Evolutionary conservation across 305 asterid species (phyloP).

Genomic region (Coffea humblotiana): DNA sequence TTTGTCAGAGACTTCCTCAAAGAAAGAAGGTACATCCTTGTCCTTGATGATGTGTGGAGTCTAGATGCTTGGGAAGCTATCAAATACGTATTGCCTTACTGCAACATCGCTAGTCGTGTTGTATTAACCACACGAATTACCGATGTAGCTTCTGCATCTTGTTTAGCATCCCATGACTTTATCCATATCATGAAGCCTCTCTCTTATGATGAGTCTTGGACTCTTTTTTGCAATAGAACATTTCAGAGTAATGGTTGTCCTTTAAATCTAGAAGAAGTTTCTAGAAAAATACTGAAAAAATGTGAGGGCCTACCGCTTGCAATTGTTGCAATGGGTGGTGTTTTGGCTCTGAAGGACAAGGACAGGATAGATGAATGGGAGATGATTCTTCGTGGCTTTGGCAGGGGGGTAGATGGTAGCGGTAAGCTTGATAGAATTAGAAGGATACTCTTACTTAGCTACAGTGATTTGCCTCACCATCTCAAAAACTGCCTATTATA

Average conservation of each 20-base stretch:
- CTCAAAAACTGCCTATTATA: too few species aligned
- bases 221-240: not conserved
- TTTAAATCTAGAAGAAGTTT: not conserved
- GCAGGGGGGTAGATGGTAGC: too few species aligned
- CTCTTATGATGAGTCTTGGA: not conserved
- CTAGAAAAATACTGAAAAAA: not conserved
- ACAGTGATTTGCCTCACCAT: too few species aligned
- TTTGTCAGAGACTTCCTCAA: not conserved
- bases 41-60: slow-evolving; percentile 9
- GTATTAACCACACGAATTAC: not conserved
- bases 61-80: not conserved
- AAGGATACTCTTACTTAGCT: too few species aligned
- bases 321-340: not conserved
- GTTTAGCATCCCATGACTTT: not conserved
- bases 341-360: not conserved
- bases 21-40: not conserved
- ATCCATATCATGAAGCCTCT: not conserved
- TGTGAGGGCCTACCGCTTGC: not conserved
- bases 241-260: not conserved
- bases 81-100: not conserved
- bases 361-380: slow-evolving; percentile 22
- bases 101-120: not conserved
- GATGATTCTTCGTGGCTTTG: slow-evolving; percentile 7
- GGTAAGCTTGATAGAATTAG: too few species aligned
- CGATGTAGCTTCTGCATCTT: not conserved